Conservation (phyloP, 2,329 filamentous ascomycete genomes). For the Alternaria consortialis region DNA sequence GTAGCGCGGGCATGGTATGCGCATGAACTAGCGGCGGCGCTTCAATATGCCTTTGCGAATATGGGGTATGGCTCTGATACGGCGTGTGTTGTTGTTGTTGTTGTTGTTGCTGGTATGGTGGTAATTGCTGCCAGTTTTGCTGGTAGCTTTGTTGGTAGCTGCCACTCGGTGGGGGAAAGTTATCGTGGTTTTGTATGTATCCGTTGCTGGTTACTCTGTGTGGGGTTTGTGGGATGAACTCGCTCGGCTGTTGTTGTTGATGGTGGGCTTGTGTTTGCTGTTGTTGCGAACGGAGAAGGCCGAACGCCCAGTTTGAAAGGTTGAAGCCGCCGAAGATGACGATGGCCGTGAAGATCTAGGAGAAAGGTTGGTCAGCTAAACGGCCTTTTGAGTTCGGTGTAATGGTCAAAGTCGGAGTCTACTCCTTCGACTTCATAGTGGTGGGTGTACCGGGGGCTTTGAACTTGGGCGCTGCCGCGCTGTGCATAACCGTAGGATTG, state of each 20-base stretch:
- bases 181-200: not conserved
- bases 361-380: conserved; percentile 18
- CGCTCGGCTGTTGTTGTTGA: conserved; percentile 23
- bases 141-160: conserved; percentile 22
- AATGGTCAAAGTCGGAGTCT: not conserved
- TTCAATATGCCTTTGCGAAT: conserved; percentile 25
- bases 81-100: conserved; percentile 22
- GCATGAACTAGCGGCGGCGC: conserved; percentile 34
- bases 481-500: not conserved
- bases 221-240: conserved; percentile 42
- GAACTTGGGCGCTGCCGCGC: not conserved
- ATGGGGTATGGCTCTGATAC: conserved; percentile 24
- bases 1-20: conserved; percentile 42
- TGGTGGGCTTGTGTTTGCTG: conserved; percentile 17
- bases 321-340: conserved; percentile 63
- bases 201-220: conserved; percentile 27
- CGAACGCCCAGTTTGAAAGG: conserved; percentile 68
- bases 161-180: not conserved
- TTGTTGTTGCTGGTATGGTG: conserved; percentile 7
- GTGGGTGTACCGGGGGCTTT: not conserved
- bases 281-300: conserved; percentile 59
- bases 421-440: not conserved
- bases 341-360: conserved; percentile 59
- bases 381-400: not conserved
- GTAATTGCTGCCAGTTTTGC: conserved; percentile 25